phyloP scores from a whole-genome alignment of 2,329 filamentous ascomycete species.

The Teratosphaeria epicoccoides region DNA sequence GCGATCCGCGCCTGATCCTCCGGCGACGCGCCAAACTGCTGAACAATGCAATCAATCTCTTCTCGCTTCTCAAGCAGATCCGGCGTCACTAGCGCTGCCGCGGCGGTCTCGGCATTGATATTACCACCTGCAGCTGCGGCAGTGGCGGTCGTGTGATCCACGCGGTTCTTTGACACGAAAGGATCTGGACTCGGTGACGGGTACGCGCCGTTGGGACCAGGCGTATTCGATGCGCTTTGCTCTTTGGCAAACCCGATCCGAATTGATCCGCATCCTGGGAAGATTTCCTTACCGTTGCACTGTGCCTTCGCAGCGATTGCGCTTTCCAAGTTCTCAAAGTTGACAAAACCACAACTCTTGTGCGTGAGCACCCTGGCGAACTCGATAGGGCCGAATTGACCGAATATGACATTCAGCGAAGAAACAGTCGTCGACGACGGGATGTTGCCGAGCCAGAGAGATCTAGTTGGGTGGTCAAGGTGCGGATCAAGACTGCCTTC shows the following conservation, averaged over 20 bases:
- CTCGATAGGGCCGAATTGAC: conserved; percentile 79
- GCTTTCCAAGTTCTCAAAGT: conserved; percentile 85
- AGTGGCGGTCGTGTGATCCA: conserved; percentile 23
- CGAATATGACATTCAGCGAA: conserved; percentile 89
- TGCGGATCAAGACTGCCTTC: conserved; percentile 66
- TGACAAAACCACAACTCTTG: conserved; percentile 98
- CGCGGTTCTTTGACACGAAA: conserved; percentile 39
- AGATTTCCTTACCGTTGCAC: conserved; percentile 95
- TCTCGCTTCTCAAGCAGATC: conserved; percentile 65
- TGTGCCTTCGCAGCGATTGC: conserved; percentile 78
- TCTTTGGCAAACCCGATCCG: conserved; percentile 97
- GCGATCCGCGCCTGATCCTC: conserved; percentile 67
- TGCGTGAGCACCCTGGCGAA: conserved; percentile 90
- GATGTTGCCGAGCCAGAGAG: conserved; percentile 94
- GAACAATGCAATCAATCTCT: conserved; percentile 77
- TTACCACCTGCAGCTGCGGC: conserved; percentile 19
- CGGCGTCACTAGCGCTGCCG: conserved; percentile 54
- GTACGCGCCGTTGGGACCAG: conserved; percentile 76
- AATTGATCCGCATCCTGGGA: conserved; percentile 88
- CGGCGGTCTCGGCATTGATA: conserved; percentile 36
- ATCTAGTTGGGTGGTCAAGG: conserved; percentile 80
- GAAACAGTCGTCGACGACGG: conserved; percentile 94
- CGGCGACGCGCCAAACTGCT: conserved; percentile 74
- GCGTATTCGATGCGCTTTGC: conserved; percentile 76
- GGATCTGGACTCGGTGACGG: conserved; percentile 87